Evolutionary conservation across 331 rosid genomes (phyloP).

Genomic region (Acacia concinna): DNA sequence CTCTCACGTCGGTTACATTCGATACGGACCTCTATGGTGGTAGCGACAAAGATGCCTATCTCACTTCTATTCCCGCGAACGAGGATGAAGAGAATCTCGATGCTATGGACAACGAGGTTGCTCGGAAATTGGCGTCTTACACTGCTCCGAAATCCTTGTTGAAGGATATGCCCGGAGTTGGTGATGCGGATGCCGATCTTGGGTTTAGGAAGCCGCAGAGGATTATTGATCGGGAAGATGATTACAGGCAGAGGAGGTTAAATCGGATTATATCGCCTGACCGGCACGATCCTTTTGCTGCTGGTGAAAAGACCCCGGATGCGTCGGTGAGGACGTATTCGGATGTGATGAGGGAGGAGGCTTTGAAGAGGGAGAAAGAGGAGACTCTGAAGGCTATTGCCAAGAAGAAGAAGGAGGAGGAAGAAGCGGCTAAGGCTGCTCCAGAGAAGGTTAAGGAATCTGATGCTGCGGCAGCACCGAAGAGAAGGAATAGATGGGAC

Average conservation of each 20-base stretch:
- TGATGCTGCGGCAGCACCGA: conserved; percentile 32
- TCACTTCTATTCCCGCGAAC: conserved; percentile 75
- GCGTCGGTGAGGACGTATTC: conserved; percentile 64
- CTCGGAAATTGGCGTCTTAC: conserved; percentile 67
- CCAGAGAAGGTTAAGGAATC: conserved; percentile 33
- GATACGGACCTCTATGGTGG: conserved; percentile 83
- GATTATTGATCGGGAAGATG: conserved; percentile 83
- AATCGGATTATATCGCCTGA: conserved; percentile 77
- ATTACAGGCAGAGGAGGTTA: conserved; percentile 66
- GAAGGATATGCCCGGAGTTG: conserved; percentile 62
- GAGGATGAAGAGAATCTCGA: conserved; percentile 81
- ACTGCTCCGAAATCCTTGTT: conserved; percentile 73
- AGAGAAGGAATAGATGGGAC: conserved; percentile 95
- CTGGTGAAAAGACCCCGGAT: conserved; percentile 93
- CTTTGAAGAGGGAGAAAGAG: conserved; percentile 78
- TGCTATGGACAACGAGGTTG: conserved; percentile 59
- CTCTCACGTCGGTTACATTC: conserved; percentile 68
- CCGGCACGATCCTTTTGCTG: conserved; percentile 74
- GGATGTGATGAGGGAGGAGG: conserved; percentile 82
- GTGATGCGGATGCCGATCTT: conserved; percentile 45
- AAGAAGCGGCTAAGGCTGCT: conserved; percentile 59
- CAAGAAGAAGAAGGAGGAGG: conserved; percentile 83
- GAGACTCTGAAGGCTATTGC: conserved; percentile 67
- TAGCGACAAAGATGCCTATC: conserved; percentile 59
- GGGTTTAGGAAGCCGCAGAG: conserved; percentile 64